Percentiles rank a stretch among this genome's conserved stretches.
Evolutionary conservation across 192 early-diverging fungal species (phyloP).

Genomic region (Coemansia sp.): DNA sequence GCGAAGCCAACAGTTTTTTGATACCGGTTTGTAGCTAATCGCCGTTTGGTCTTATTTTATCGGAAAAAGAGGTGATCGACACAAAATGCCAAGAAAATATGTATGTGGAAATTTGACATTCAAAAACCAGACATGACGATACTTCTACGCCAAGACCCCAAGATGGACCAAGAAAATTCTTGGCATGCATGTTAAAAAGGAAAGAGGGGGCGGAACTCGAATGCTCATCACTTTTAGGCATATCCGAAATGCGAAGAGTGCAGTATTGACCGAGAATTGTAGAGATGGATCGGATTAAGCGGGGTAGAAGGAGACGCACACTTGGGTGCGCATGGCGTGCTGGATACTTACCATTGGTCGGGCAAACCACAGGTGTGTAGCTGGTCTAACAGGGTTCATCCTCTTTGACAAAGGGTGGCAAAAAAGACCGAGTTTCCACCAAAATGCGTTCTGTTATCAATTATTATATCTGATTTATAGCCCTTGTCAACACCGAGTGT

Average conservation of each 20-base stretch:
- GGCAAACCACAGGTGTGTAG: slow-evolving; percentile 7
- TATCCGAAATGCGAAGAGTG: too few species aligned
- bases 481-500: too few species aligned
- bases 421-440: not conserved
- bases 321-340: not conserved
- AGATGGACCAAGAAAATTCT: not conserved
- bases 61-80: not conserved
- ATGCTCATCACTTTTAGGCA: too few species aligned
- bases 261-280: too few species aligned
- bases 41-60: not conserved
- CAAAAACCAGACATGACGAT: not conserved
- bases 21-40: not conserved
- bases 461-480: too few species aligned
- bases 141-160: slow-evolving; percentile 4
- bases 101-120: not conserved
- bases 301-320: too few species aligned
- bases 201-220: too few species aligned
- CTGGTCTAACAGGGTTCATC: slow-evolving; percentile 1
- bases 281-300: too few species aligned
- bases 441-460: too few species aligned
- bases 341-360: slow-evolving; percentile 10
- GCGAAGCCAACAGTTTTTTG: too few species aligned
- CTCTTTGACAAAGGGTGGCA: not conserved
- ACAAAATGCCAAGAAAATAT: slow-evolving; percentile 2
- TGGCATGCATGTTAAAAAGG: slow-evolving; percentile 7